Evolutionary conservation across 257 asterid genomes (phyloP).

Genomic region (Solanum chaucha): DNA sequence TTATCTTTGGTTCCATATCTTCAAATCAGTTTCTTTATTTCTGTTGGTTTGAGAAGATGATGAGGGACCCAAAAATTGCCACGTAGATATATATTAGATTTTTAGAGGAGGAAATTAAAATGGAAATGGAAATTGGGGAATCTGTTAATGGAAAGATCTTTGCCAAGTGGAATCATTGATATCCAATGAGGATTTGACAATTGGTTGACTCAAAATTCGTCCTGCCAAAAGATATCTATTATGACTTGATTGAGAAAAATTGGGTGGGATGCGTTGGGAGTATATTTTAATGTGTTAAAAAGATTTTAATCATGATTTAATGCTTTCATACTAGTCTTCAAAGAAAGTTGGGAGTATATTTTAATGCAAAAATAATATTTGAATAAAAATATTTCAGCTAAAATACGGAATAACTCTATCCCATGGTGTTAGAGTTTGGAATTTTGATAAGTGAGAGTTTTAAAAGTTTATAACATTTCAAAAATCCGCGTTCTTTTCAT

Average conservation of each 20-base stretch:
- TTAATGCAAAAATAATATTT: no score
- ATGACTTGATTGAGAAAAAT: background rate
- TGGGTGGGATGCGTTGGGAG: background rate
- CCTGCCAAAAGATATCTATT: background rate
- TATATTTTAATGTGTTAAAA: no score
- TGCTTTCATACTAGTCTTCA: no score
- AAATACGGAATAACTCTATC: no score
- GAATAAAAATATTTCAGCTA: background rate
- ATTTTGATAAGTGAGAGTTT: background rate
- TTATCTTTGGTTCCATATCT: conserved; percentile 51
- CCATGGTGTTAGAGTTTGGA: background rate
- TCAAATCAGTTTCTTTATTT: conserved; percentile 36
- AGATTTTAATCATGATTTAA: no score
- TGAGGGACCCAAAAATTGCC: conserved; percentile 11
- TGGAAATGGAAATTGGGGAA: background rate
- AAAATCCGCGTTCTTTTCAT: background rate
- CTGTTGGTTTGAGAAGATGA: conserved; percentile 42
- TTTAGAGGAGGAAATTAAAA: background rate
- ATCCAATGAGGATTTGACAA: conserved; percentile 22
- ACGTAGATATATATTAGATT: background rate
- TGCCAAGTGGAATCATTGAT: conserved; percentile 11
- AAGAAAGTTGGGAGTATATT: no score
- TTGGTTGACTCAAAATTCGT: background rate
- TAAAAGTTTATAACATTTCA: background rate
- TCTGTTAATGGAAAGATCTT: background rate